A percentile compares a stretch with the other conserved stretches of the same genome.
phyloP scores from a whole-genome alignment of 2,329 filamentous ascomycete genomes.

The Fusarium abutilonis region DNA sequence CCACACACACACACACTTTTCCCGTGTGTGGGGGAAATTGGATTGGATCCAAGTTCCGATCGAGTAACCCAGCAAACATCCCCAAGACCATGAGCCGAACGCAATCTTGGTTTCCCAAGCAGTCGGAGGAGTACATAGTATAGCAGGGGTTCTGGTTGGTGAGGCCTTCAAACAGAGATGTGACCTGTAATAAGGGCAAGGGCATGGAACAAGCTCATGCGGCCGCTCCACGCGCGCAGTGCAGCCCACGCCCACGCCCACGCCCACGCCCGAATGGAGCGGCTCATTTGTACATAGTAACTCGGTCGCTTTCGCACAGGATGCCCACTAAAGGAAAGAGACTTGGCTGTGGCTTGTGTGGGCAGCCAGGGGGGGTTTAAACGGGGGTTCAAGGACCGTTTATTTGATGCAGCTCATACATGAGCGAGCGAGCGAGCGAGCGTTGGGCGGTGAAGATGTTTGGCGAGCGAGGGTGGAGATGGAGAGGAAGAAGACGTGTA shows the following conservation, averaged over 20 bases:
- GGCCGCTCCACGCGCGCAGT: conserved; percentile 39
- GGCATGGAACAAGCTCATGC: conserved; percentile 38
- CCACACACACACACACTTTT: conserved; percentile 3
- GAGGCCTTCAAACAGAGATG: conserved; percentile 31
- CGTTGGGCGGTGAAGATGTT: conserved; percentile 29
- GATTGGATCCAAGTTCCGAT: conserved; percentile 25
- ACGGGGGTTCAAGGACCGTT: conserved; percentile 10
- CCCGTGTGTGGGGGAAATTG: conserved; percentile 25
- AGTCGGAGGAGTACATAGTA: conserved; percentile 27
- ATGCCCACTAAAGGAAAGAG: neutral
- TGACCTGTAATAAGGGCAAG: conserved; percentile 41
- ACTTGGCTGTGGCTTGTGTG: conserved; percentile 20
- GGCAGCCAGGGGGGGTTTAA: neutral
- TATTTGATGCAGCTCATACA: conserved; percentile 22
- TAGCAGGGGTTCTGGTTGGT: conserved; percentile 37
- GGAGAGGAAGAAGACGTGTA: neutral
- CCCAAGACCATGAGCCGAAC: conserved; percentile 36
- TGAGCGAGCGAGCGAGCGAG: conserved; percentile 2
- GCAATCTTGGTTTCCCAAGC: conserved; percentile 42
- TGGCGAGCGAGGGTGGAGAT: neutral
- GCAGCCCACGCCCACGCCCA: too few species aligned
- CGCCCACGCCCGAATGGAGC: conserved; percentile 23
- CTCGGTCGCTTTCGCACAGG: too few species aligned
- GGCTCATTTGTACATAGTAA: conserved; percentile 30
- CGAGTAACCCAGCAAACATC: conserved; percentile 28